Evolutionary conservation across 73 alveolate genomes (phyloP).

Genomic region (Paramecium pentaurelia): DNA sequence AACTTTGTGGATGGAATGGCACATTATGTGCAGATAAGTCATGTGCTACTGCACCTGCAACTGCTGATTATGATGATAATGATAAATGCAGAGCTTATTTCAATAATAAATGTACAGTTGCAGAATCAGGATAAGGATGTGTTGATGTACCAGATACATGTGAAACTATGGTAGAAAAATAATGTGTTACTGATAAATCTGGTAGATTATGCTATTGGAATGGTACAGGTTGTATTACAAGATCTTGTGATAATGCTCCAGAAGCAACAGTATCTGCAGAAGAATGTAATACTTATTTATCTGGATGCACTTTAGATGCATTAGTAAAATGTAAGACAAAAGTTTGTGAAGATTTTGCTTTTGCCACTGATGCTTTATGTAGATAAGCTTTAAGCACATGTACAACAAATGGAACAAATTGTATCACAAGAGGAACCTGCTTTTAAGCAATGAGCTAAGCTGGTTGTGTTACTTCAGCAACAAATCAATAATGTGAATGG

Average conservation of each 20-base stretch:
- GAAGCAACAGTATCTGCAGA: neutral
- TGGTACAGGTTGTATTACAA: neutral
- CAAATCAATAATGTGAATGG: neutral
- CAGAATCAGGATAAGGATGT: neutral
- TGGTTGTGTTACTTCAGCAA: neutral
- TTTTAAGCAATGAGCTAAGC: neutral
- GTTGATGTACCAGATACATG: neutral
- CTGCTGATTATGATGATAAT: neutral
- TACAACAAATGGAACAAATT: neutral
- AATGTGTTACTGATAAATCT: neutral
- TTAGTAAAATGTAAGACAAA: neutral
- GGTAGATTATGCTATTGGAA: neutral
- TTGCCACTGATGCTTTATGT: neutral
- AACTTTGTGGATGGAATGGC: neutral
- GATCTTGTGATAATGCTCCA: neutral
- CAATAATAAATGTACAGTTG: neutral
- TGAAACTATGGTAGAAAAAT: neutral
- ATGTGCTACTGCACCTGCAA: neutral
- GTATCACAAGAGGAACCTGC: neutral
- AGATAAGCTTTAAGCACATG: neutral
- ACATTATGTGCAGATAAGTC: constrained; percentile 11
- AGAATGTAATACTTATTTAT: neutral
- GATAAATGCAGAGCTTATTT: neutral
- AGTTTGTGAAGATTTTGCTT: neutral
- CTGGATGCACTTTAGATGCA: neutral